Conservation (phyloP, 202 grass and related monocot genomes). For the Brachypodium distachyon region DNA sequence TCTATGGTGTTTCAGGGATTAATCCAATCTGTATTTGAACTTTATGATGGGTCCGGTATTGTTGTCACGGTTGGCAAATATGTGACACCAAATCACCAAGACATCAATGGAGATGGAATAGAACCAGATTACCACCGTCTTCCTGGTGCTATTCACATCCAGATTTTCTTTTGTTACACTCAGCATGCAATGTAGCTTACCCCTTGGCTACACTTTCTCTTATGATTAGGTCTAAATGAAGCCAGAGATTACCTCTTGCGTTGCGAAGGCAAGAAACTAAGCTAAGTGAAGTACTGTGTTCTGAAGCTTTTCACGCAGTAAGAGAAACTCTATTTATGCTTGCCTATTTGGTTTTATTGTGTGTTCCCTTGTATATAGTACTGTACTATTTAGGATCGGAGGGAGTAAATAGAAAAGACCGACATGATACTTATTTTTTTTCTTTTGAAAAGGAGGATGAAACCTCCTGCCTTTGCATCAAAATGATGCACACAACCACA, state of each 20-base stretch:
- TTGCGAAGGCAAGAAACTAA: conserved; percentile 39
- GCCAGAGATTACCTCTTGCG: conserved; percentile 59
- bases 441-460: no score
- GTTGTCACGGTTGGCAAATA: conserved; percentile 91
- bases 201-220: conserved; percentile 4
- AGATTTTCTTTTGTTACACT: background rate
- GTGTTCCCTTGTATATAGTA: background rate
- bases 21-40: conserved; percentile 96
- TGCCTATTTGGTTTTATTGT: background rate
- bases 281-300: conserved; percentile 23
- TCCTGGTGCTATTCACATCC: conserved; percentile 46
- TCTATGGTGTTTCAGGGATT: conserved; percentile 53
- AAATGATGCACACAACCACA: no score
- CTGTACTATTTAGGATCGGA: no score
- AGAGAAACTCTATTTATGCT: background rate
- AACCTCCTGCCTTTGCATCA: no score
- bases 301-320: background rate
- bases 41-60: conserved; percentile 95
- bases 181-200: background rate
- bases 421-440: background rate
- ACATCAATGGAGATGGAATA: conserved; percentile 97
- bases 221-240: conserved; percentile 63
- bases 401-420: background rate
- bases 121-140: conserved; percentile 66
- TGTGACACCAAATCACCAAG: conserved; percentile 77